phyloP scores from a whole-genome alignment of 352 stramenopile genomes.

The Phytophthora sp. region DNA sequence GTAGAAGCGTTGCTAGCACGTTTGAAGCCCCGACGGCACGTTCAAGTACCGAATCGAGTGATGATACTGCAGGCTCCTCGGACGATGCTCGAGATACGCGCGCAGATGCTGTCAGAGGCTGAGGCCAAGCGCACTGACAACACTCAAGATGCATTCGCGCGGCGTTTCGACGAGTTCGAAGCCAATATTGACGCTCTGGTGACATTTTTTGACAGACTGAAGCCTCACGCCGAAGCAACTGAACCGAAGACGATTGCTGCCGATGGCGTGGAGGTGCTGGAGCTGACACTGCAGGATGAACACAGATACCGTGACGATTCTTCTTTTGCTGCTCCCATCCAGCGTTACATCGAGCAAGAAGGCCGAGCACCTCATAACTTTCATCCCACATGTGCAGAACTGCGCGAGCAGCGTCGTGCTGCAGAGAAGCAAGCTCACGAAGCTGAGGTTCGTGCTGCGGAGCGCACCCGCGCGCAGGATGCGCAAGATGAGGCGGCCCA shows the following conservation, averaged over 20 bases:
- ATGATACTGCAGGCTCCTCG: slow-evolving; percentile 62
- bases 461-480: slow-evolving; percentile 52
- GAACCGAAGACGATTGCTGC: slow-evolving; percentile 10
- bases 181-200: slow-evolving; percentile 55
- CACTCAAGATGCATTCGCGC: slow-evolving; percentile 61
- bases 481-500: slow-evolving; percentile 56
- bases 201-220: slow-evolving; percentile 69
- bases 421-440: slow-evolving; percentile 53
- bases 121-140: slow-evolving; percentile 65
- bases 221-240: slow-evolving; percentile 1
- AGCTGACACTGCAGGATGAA: slow-evolving; percentile 59
- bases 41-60: slow-evolving; percentile 73
- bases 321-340: slow-evolving; percentile 52
- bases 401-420: slow-evolving; percentile 52
- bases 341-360: slow-evolving; percentile 81
- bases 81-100: slow-evolving; percentile 57
- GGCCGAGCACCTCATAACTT: slow-evolving; percentile 78
- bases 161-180: slow-evolving; percentile 55
- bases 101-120: slow-evolving; percentile 61
- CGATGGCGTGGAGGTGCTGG: slow-evolving; percentile 69
- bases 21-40: slow-evolving; percentile 44
- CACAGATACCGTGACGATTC: slow-evolving; percentile 49
- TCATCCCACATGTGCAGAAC: slow-evolving; percentile 77
- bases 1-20: slow-evolving; percentile 49
- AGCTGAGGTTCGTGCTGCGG: slow-evolving; percentile 44